phyloP scores from a whole-genome alignment of 345 rosid genomes.

The Linum usitatissimum region DNA sequence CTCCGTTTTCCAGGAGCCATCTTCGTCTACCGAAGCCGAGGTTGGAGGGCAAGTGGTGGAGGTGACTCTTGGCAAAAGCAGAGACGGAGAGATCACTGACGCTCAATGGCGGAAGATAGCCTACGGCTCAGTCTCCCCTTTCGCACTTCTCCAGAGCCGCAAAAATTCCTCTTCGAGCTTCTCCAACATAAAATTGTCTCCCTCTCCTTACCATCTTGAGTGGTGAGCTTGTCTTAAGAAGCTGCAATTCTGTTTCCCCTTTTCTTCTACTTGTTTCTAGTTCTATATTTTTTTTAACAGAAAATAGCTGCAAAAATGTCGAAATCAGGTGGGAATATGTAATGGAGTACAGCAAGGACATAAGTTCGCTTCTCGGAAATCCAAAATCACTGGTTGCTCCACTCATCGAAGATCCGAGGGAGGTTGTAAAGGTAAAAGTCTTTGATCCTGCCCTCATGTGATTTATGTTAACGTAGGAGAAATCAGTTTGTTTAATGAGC shows the following conservation, averaged over 20 bases:
- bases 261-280: neutral
- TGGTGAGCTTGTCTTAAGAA: slow-evolving; percentile 32
- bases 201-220: slow-evolving; percentile 51
- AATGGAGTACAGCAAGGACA: slow-evolving; percentile 82
- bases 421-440: slow-evolving; percentile 42
- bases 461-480: neutral
- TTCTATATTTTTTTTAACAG: neutral
- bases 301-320: neutral
- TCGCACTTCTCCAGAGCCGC: slow-evolving; percentile 77
- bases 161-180: slow-evolving; percentile 46
- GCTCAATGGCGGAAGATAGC: slow-evolving; percentile 70
- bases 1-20: slow-evolving; percentile 36
- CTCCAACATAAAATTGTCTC: slow-evolving; percentile 39
- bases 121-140: slow-evolving; percentile 80
- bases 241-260: neutral
- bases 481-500: neutral
- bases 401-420: slow-evolving; percentile 50
- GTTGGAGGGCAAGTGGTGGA: slow-evolving; percentile 59
- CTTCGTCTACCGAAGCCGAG: slow-evolving; percentile 16
- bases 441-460: neutral
- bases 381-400: slow-evolving; percentile 24
- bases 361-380: slow-evolving; percentile 49
- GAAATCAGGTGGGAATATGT: slow-evolving; percentile 72
- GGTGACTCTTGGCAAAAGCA: slow-evolving; percentile 43
- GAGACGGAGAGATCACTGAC: slow-evolving; percentile 54